Base-by-base conservation (phyloP, 1,139 yeast species). In the Sugiyamaella pinicola region DNA sequence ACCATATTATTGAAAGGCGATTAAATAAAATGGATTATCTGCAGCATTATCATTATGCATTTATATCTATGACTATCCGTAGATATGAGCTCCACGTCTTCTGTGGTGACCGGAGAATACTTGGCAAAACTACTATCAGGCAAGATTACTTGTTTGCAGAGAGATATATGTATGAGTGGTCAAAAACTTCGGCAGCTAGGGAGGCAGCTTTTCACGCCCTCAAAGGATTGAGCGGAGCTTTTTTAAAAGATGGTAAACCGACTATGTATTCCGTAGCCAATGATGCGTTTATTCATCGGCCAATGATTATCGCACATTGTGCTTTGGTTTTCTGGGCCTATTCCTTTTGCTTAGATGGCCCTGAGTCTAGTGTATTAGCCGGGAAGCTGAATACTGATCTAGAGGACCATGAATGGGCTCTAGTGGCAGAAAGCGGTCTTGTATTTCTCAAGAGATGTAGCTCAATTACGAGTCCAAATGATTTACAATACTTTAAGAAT, bases 21-120 rank as follows among this genome's bases (percentile, higher is more conserved):
- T 31, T 46, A n/a, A 50, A 55, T 34, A 47, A 42, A 26, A 31
- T 34, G 73, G 55, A 49, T 24, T 53, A 47, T 49, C 18, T 51
- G 43, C 52, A 41, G 53, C 56, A 45, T 55, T 60, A 83, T 67
- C 91, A 86, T 62, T 74, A 85, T 68, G 82, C 88, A 0, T 91
- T 85, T 64, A 80, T 87, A 13, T 79, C 83, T 35, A 80, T 87
- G 61, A 75, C 87, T 45, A 77, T 85, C 28, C 82, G 84, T 56
- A 87, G 86, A 59, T 85, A 85, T 67, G 95, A 87, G 67, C 80
- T 85, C 53, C 85, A 85, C 47, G 83, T 86, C 10, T 84, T 75
- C 65, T 84, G 89, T 15, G 96, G 96, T 2, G 86, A 88, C 1
- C 89, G 91, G 1, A 83, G 85, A 65, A 78, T 89, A 61, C 84